These are phyloP conservation scores for Lachancea dasiensis DNA, from an alignment of 805 yeast genomes.

Conservation along the genomic window DNA sequence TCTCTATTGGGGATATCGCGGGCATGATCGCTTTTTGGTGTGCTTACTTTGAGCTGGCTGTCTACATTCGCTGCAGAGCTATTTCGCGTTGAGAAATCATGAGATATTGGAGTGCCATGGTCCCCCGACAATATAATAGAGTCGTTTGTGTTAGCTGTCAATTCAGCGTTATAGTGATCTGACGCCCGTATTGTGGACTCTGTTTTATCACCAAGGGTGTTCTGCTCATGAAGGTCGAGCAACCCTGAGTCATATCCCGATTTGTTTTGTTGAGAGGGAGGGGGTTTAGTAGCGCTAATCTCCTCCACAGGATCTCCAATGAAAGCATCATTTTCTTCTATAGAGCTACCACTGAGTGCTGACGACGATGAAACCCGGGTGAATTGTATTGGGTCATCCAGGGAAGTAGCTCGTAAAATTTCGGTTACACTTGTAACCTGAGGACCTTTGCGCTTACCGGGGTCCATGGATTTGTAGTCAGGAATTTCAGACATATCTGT, in stretches of 20 bases:
- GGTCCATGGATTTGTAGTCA: slow-evolving; percentile 40
- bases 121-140: slow-evolving; percentile 6
- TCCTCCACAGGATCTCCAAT: background rate
- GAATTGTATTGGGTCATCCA: slow-evolving; percentile 39
- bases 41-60: slow-evolving; percentile 6
- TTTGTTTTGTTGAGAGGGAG: background rate
- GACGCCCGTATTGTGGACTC: slow-evolving; percentile 25
- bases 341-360: slow-evolving; percentile 21
- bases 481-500: background rate
- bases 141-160: slow-evolving; percentile 7
- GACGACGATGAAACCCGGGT: slow-evolving; percentile 38
- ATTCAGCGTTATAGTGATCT: slow-evolving; percentile 8
- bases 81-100: slow-evolving; percentile 5
- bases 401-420: slow-evolving; percentile 17
- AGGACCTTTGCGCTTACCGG: slow-evolving; percentile 33
- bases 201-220: slow-evolving; percentile 21
- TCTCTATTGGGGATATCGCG: slow-evolving; percentile 8
- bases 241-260: background rate
- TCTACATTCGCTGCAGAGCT: slow-evolving; percentile 5
- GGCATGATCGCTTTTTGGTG: slow-evolving; percentile 7
- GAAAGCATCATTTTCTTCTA: slow-evolving; percentile 10
- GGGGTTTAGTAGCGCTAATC: background rate
- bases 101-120: slow-evolving; percentile 4
- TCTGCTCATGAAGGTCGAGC: slow-evolving; percentile 13
- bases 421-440: slow-evolving; percentile 6